Evolutionary conservation across 2,329 filamentous ascomycete genomes (phyloP).

Genomic region (Stemphylium lycopersici): DNA sequence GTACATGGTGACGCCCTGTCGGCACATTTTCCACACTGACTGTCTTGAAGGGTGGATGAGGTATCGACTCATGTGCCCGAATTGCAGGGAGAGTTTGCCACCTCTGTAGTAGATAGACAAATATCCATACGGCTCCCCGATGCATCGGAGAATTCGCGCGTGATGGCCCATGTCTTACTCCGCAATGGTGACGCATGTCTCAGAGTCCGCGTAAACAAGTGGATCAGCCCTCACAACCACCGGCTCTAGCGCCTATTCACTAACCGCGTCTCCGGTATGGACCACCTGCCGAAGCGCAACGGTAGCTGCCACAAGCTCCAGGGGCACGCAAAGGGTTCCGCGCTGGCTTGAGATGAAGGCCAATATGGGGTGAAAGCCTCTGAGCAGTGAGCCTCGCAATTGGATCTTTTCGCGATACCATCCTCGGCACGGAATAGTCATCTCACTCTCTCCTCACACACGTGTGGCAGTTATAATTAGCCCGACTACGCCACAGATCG

Average conservation of each 20-base stretch:
- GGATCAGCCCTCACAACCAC: background rate
- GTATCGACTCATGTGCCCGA: slow-evolving; percentile 90
- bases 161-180: background rate
- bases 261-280: background rate
- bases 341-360: background rate
- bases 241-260: background rate
- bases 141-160: background rate
- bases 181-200: slow-evolving; percentile 3
- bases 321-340: background rate
- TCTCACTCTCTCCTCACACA: too few species aligned
- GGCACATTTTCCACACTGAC: slow-evolving; percentile 91
- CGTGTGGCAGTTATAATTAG: slow-evolving; percentile 11
- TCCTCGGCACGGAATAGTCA: too few species aligned
- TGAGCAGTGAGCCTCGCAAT: background rate
- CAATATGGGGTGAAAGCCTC: background rate
- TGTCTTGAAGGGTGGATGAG: slow-evolving; percentile 98
- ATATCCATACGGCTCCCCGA: background rate
- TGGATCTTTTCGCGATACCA: background rate
- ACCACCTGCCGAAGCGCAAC: background rate
- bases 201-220: slow-evolving; percentile 7
- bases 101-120: slow-evolving; percentile 66
- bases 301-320: slow-evolving; percentile 2
- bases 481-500: slow-evolving; percentile 15
- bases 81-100: slow-evolving; percentile 87
- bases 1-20: slow-evolving; percentile 97